These are phyloP conservation scores for Colletotrichum acutatum DNA, from an alignment of 2,329 filamentous ascomycete species.

Conservation along the genomic window DNA sequence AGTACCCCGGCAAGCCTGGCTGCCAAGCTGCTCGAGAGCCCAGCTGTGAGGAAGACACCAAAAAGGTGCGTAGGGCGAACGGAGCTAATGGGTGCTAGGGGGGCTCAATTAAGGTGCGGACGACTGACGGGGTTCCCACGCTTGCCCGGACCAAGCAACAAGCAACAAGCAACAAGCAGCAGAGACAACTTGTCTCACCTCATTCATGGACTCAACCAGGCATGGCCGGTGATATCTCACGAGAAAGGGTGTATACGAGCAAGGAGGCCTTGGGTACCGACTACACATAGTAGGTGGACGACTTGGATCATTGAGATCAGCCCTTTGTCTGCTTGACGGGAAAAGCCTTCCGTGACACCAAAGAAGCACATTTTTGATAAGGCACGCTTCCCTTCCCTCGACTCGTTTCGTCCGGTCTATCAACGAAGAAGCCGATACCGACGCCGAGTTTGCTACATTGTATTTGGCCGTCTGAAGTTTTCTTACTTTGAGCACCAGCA, in stretches of 20 bases:
- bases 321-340: background rate
- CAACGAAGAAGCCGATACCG: constrained; percentile 9
- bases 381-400: background rate
- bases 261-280: background rate
- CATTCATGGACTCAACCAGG: constrained; percentile 19
- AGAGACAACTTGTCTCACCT: constrained; percentile 28
- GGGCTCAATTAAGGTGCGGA: constrained; percentile 32
- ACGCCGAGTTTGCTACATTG: constrained; percentile 3
- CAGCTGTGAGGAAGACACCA: background rate
- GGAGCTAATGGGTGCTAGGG: constrained; percentile 21
- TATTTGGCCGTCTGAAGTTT: constrained; percentile 26
- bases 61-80: background rate
- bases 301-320: background rate
- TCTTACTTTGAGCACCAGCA: background rate
- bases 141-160: constrained; percentile 25
- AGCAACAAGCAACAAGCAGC: background rate
- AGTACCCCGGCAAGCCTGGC: background rate
- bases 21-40: background rate
- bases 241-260: background rate
- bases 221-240: constrained; percentile 5
- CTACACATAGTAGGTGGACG: background rate
- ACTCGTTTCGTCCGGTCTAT: background rate
- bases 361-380: background rate
- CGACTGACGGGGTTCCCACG: constrained; percentile 24
- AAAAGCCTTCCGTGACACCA: background rate